Percentiles rank a stretch among this genome's conserved stretches.
Conservation (phyloP, 1,139 yeast genomes). For the Pichia sp. region DNA sequence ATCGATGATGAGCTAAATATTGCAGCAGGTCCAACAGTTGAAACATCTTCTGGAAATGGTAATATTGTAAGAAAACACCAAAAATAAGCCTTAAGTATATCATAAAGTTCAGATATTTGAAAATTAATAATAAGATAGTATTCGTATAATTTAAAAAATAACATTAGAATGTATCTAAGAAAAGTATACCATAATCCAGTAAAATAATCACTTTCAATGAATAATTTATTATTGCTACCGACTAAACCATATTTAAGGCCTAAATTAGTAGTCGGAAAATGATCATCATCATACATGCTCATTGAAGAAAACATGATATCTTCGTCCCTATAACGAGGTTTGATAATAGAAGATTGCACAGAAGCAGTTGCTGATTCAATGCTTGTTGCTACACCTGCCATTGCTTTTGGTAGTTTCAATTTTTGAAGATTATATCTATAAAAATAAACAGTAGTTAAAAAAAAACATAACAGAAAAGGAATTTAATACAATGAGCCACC, state of each 20-base stretch:
- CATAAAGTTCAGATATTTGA: not conserved
- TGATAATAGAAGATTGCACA: constrained; percentile 23
- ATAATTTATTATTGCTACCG: constrained; percentile 17
- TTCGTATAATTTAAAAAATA: constrained; percentile 11
- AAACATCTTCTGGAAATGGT: constrained; percentile 15
- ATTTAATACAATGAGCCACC: not conserved
- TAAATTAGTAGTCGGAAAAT: constrained; percentile 4
- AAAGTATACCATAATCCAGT: constrained; percentile 6
- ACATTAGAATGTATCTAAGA: constrained; percentile 9
- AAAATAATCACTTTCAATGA: constrained; percentile 8
- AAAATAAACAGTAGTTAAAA: not conserved
- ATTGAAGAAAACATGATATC: constrained; percentile 22
- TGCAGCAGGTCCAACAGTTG: constrained; percentile 9
- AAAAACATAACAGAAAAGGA: not conserved
- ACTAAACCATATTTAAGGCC: constrained; percentile 11
- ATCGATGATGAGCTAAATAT: constrained; percentile 6
- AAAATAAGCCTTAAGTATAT: constrained; percentile 6
- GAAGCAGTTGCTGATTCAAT: constrained; percentile 12
- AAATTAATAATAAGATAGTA: constrained; percentile 1
- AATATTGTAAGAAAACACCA: constrained; percentile 19
- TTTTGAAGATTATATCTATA: too few species aligned
- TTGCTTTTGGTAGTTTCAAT: not conserved
- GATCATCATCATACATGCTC: constrained; percentile 20
- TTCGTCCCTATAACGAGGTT: constrained; percentile 20
- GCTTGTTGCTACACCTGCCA: constrained; percentile 3